Evolutionary conservation across 1,139 yeast genomes (phyloP), one percentile per base, ranked within the genome.

Genomic region (Arxiozyma bovina): DNA sequence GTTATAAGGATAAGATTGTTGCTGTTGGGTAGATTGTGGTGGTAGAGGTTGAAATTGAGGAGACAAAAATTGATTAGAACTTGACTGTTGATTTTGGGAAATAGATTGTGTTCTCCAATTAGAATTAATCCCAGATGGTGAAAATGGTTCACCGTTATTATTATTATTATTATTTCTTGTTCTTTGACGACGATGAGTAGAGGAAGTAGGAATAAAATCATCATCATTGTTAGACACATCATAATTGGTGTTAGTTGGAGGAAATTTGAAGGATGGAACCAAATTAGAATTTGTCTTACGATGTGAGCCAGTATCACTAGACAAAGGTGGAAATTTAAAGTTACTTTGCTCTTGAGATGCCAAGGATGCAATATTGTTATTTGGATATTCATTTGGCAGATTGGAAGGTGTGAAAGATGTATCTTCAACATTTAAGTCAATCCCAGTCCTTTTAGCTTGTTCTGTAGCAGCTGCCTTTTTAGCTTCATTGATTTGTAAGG

Each of bases 381-480:
- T 61, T 51, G 42, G 48, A 27, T 18, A n/a, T 9, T 42, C 34
- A 25, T 12, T 41, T 21, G 23, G 41, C 20, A 18, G 22, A 40
- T 54, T 57, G 18, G 61, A 57, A 12, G 62, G 53, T n/a, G 61
- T 56, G 12, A 62, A 54, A 17, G 58, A 50, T 17, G 54, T 38
- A 21, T 57, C 59, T 22, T 54, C 57, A 5, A 49, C 43, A 20
- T 30, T 49, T 38, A 23, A 41, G 7, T 52, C 56, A 30, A 34
- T 40, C 34, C 61, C 61, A 5, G 75, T 72, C 66, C 82, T 73
- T 69, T 81, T 76, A 3, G 85, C 83, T 70, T 89, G 96, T 51
- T 90, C 91, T 64, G 82, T 82, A 9, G 96, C 96, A 18, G 99
- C 99, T 4, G 98, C 98, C 62, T 86, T 85, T 64, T 88, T 91